Conservation (phyloP, 2,329 filamentous ascomycete genomes). For the Penicillium sclerotiorum region DNA sequence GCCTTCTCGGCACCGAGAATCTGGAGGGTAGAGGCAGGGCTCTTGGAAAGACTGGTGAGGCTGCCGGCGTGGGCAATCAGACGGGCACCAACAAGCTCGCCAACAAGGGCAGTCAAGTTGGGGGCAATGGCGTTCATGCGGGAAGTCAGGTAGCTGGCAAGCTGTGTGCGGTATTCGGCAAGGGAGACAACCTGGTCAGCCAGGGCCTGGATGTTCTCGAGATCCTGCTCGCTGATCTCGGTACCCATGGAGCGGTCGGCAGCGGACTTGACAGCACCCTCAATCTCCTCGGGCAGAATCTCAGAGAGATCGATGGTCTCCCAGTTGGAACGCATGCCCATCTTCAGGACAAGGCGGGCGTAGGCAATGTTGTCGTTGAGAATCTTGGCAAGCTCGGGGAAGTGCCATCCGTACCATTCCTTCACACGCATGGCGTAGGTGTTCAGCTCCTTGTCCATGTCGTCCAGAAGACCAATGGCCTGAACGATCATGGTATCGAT, state of each 20-base stretch:
- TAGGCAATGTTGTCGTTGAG: constrained; percentile 97
- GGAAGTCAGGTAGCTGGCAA: constrained; percentile 84
- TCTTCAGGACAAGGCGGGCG: constrained; percentile 80
- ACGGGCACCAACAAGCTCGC: constrained; percentile 89
- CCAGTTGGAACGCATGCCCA: constrained; percentile 85
- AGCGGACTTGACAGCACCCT: constrained; percentile 85
- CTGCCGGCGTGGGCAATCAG: constrained; percentile 95
- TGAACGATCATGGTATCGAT: constrained; percentile 99
- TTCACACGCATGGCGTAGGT: constrained; percentile 98
- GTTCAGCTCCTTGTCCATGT: constrained; percentile 98
- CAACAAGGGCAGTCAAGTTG: constrained; percentile 90
- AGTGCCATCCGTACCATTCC: constrained; percentile 99
- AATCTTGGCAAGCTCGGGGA: constrained; percentile 96
- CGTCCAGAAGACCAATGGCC: constrained; percentile 89
- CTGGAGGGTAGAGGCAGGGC: constrained; percentile 92
- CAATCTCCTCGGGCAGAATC: constrained; percentile 93
- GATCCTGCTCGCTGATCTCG: constrained; percentile 89
- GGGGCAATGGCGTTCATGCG: constrained; percentile 97
- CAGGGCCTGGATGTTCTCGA: constrained; percentile 87
- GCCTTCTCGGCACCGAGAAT: constrained; percentile 99
- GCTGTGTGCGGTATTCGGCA: constrained; percentile 84
- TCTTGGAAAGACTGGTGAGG: constrained; percentile 92
- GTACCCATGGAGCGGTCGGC: constrained; percentile 99
- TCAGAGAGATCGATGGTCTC: constrained; percentile 78
- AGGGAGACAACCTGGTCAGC: constrained; percentile 93